These are phyloP conservation scores for Candida easanensis DNA, from an alignment of 805 yeast species.

Conservation along the genomic window DNA sequence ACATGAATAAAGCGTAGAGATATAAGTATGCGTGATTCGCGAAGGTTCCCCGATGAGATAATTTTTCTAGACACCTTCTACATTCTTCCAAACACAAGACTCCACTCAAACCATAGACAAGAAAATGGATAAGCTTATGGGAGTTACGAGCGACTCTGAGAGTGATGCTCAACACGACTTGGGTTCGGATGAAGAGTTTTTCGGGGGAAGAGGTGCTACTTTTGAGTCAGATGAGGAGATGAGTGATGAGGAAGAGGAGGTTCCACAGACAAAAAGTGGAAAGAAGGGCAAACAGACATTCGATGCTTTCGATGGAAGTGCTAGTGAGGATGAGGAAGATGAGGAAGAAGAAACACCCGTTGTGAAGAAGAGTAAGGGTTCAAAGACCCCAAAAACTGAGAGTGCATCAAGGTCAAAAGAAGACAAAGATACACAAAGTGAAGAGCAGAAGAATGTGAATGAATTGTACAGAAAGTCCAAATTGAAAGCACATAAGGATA, in stretches of 20 bases:
- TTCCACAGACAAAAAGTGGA: conserved; percentile 20
- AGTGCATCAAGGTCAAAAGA: conserved; percentile 1
- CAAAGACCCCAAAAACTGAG: neutral
- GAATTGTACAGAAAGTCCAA: conserved; percentile 54
- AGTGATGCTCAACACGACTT: conserved; percentile 11
- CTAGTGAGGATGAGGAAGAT: conserved; percentile 16
- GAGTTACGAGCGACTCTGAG: conserved; percentile 14
- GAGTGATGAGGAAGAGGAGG: conserved; percentile 2
- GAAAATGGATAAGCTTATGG: conserved; percentile 23
- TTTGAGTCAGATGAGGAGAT: conserved; percentile 20
- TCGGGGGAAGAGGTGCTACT: conserved; percentile 5
- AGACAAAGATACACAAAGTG: conserved; percentile 13
- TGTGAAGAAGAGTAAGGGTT: neutral
- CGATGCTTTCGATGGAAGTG: conserved; percentile 25
- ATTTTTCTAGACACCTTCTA: too few relatives aligned
- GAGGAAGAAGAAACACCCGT: neutral
- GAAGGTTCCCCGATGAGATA: too few relatives aligned
- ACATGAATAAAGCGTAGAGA: too few relatives aligned
- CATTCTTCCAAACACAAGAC: neutral
- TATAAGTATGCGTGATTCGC: neutral
- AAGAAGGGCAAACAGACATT: conserved; percentile 8
- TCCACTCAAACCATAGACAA: too few relatives aligned
- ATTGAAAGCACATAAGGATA: conserved; percentile 54
- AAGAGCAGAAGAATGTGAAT: conserved; percentile 29
- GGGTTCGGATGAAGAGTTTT: conserved; percentile 28